Evolutionary conservation across 2,329 filamentous ascomycete species (phyloP).

Genomic region (Periconia macrospinosa): DNA sequence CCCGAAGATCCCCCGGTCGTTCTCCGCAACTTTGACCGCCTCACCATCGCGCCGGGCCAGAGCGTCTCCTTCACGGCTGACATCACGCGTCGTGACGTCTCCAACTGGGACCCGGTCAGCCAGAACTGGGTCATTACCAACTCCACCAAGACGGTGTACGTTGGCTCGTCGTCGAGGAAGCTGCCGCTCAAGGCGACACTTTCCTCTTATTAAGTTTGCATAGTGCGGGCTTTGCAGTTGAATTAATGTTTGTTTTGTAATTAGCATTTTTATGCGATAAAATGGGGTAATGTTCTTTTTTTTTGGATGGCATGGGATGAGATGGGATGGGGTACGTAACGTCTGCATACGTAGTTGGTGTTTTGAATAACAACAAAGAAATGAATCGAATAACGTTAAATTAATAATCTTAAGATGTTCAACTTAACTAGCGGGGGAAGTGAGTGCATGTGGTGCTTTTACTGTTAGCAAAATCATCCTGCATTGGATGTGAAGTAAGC

Average conservation of each 20-base stretch:
- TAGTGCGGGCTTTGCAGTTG: neutral
- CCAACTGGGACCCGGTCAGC: constrained; percentile 77
- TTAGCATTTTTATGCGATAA: neutral
- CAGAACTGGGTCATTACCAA: constrained; percentile 79
- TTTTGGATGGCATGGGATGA: no score
- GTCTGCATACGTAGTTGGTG: no score
- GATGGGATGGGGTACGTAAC: no score
- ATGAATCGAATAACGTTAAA: no score
- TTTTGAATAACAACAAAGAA: no score
- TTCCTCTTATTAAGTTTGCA: constrained; percentile 25
- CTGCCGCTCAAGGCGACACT: constrained; percentile 50
- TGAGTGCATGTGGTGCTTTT: no score
- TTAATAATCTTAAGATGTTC: no score
- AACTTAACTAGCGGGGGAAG: no score
- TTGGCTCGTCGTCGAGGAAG: constrained; percentile 62
- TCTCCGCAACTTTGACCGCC: constrained; percentile 79
- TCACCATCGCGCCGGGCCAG: constrained; percentile 71
- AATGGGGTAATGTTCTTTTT: neutral
- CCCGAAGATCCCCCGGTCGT: constrained; percentile 66
- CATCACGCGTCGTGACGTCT: constrained; percentile 78
- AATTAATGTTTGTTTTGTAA: constrained; percentile 4
- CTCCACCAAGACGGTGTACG: constrained; percentile 62
- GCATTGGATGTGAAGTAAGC: no score
- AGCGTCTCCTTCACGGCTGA: constrained; percentile 67
- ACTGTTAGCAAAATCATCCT: no score